Evolutionary conservation across 164 flowering plant genomes (phyloP), one percentile per base, ranked within the genome.

Genomic region (Vitis rotundifolia): DNA sequence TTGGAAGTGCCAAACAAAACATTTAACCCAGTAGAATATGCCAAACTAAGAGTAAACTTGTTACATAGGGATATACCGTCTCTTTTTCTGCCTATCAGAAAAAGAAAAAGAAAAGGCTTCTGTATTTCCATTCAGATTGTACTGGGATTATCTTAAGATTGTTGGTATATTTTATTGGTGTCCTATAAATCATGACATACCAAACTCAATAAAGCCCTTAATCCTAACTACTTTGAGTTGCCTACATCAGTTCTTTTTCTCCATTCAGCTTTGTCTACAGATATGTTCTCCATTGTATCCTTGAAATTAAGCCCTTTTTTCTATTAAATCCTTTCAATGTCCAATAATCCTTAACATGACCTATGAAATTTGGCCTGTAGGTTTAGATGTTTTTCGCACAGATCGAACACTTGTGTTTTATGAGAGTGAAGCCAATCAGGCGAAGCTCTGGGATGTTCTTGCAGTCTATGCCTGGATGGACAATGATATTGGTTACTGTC

Each of bases 361-460:
- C 11, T 48, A 6, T 60, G 53, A 49, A 49, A 55, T 73, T 31
- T 76, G 71, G 49, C 29, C 54, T 72, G 62, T 68, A 91, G 98
- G 97, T 80, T 78, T 94, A 84, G 98, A 94, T 77, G 98, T 94
- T 73, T 85, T 85, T 67, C 94, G 97, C 59, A 92, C 98, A 26
- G 98, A 94, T 77, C 88, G 94, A 67, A 13, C 89, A 18, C 89
- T 94, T 55, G 85, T 79, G 61, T 94, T 85, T 75, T 94, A 94
- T 81, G 95, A 91, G 77, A 87, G 70, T 73, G 85, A 85, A 78
- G 78, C 74, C 57, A 92, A 91, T 79, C 86, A 79, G 66, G 92
- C 91, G 64, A 92, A 90, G 82, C 95, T 94, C 59, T 92, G 97
- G 97, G 84, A 89, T 78, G 70, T 91, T 75, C 91, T 94, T 69